Conservation (phyloP, 805 yeast genomes). For the Priceomyces medius region DNA sequence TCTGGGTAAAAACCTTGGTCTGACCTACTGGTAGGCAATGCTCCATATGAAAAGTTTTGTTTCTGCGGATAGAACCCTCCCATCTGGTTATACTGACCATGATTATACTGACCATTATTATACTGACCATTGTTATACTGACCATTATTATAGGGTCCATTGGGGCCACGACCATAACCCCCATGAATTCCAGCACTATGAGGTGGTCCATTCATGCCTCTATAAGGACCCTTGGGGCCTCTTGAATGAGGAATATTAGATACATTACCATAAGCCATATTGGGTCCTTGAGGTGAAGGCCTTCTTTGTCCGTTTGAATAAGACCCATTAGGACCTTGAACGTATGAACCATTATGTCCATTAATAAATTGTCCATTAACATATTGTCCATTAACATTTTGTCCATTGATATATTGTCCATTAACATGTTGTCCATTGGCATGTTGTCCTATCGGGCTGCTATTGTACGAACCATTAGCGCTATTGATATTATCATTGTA, state of each 20-base stretch:
- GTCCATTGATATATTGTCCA: neutral
- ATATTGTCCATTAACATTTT: neutral
- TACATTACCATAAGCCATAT: no score
- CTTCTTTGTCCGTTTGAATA: no score
- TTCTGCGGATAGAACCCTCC: neutral
- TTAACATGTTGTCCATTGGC: neutral
- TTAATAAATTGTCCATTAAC: neutral
- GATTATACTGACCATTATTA: neutral
- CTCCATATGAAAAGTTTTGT: neutral
- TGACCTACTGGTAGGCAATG: neutral
- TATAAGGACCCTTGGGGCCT: neutral
- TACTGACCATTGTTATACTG: neutral
- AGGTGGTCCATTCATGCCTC: neutral
- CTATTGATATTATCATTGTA: no score
- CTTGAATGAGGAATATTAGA: neutral
- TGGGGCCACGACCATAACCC: neutral
- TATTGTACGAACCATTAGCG: no score
- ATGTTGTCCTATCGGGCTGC: no score
- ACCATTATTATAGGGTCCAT: neutral
- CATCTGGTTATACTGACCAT: neutral
- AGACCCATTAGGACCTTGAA: neutral
- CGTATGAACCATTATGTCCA: neutral
- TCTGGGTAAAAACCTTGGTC: neutral
- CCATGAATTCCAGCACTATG: neutral
- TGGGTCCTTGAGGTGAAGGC: no score